A percentile compares a stretch with the other conserved stretches of the same genome.
Conservation (phyloP, 2,329 filamentous ascomycete species). For the Aspergillus novofumigatus region DNA sequence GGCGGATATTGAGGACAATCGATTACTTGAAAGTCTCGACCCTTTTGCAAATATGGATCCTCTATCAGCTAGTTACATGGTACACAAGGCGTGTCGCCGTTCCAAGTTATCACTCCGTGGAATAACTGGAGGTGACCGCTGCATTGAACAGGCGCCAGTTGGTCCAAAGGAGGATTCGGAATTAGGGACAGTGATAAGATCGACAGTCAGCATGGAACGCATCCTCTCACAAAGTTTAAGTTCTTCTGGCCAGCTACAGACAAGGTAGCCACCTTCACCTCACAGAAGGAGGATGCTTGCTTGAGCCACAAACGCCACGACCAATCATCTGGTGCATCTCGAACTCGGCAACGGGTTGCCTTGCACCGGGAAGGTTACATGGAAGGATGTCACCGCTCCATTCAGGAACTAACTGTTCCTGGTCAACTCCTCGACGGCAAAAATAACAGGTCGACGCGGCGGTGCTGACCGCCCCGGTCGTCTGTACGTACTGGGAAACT, state of each 20-base stretch:
- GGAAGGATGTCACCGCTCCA: conserved; percentile 3
- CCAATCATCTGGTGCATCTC: conserved; percentile 1
- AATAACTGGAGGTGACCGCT: not conserved
- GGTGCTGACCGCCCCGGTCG: not conserved
- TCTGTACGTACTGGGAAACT: not conserved
- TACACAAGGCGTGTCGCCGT: not conserved
- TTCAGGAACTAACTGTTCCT: conserved; percentile 1
- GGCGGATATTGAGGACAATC: not conserved
- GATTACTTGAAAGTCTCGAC: not conserved
- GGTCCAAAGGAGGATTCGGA: not conserved
- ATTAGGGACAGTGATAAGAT: not conserved
- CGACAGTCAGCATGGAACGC: not conserved
- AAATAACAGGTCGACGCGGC: not conserved
- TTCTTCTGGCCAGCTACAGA: not conserved
- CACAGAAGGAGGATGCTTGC: not conserved
- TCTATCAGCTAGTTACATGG: not conserved
- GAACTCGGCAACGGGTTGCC: not conserved
- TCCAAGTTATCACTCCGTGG: not conserved
- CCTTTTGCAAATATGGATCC: not conserved
- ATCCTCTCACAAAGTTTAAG: not conserved
- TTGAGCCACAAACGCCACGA: not conserved
- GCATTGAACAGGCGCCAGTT: not conserved
- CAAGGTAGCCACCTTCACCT: not conserved
- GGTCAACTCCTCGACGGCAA: not conserved
- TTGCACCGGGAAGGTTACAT: not conserved